Evolutionary conservation across 2,329 filamentous ascomycete genomes (phyloP), one percentile per base, ranked within the genome.

Genomic region (Furcasterigmium sp.): DNA sequence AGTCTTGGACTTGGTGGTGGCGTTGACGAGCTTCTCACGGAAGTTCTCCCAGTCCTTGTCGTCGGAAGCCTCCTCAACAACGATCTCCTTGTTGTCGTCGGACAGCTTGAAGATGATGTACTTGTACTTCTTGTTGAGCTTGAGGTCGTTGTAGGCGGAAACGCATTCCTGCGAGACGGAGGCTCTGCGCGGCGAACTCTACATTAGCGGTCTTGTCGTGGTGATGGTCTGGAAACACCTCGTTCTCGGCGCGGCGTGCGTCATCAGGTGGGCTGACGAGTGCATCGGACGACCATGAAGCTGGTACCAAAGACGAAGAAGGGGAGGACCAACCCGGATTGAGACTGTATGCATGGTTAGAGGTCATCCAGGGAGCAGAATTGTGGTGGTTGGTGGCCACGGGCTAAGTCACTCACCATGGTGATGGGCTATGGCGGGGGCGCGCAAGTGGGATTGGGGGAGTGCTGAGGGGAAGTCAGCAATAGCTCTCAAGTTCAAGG

Each of bases 81-180:
- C 82, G 63, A 93, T 89, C 70, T 88, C 69, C 70, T 84, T 88
- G 77, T 82, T 82, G 74, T 90, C 78, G 68, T 91, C 85, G 53
- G 82, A 84, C 63, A 93, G 81, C 78, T 90, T 89, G 83, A 80
- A 91, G 76, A 93, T 82, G 72, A 93, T 85, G 78, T 80, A 94
- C 72, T 89, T 91, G 73, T 81, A 76, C 73, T 80, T 82, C 71
- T 90, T 90, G 69, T 70, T 75, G 56, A 90, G 82, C 80, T 91
- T 91, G 54, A 91, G 78, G 56, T 91, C 84, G 68, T 91, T 89
- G 78, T 84, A 91, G 47, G 72, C 67, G 54, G 65, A 64, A 63
- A 81, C 79, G 78, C 85, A 90, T 47, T 91, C 85, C 62, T 79
- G 76, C 53, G 77, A 70, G 58, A 90, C 82, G 63, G 76, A 75